phyloP scores from a whole-genome alignment of 768 basidiomycete genomes.

The Leccinum disarticulatum region DNA sequence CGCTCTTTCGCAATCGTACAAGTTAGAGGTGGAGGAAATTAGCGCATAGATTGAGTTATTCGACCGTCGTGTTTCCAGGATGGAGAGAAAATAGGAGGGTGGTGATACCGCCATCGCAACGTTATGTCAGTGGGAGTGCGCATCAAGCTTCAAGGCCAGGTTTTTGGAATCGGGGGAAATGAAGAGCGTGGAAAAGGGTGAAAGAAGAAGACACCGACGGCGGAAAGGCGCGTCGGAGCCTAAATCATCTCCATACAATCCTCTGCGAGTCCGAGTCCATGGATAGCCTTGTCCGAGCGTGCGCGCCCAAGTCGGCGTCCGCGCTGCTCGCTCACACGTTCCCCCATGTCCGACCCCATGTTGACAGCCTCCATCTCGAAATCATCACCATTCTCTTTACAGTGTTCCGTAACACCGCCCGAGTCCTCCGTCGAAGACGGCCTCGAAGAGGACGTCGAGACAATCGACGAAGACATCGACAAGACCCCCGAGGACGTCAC shows the following conservation, averaged over 20 bases:
- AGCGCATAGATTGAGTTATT: neutral
- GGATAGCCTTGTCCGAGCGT: constrained; percentile 15
- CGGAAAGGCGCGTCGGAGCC: neutral
- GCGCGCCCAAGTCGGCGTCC: constrained; percentile 21
- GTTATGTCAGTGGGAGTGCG: neutral
- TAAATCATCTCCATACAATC: constrained; percentile 21
- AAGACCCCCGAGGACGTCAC: constrained; percentile 17
- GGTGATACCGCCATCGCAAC: constrained; percentile 4
- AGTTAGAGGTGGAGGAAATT: neutral
- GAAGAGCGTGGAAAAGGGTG: neutral
- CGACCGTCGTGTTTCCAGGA: neutral
- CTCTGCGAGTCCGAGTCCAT: constrained; percentile 7
- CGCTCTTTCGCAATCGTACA: neutral
- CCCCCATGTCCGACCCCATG: constrained; percentile 1
- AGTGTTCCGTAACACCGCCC: neutral
- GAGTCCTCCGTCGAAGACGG: constrained; percentile 8
- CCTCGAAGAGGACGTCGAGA: constrained; percentile 8
- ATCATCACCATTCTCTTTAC: constrained; percentile 7
- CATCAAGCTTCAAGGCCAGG: neutral
- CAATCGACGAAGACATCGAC: constrained; percentile 18
- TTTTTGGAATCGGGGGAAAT: neutral
- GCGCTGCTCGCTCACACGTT: constrained; percentile 9
- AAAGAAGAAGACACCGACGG: neutral
- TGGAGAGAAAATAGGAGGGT: neutral
- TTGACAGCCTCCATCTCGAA: constrained; percentile 22